phyloP scores from a whole-genome alignment of 1,139 yeast species.

The Blastobotrys capitulatus region DNA sequence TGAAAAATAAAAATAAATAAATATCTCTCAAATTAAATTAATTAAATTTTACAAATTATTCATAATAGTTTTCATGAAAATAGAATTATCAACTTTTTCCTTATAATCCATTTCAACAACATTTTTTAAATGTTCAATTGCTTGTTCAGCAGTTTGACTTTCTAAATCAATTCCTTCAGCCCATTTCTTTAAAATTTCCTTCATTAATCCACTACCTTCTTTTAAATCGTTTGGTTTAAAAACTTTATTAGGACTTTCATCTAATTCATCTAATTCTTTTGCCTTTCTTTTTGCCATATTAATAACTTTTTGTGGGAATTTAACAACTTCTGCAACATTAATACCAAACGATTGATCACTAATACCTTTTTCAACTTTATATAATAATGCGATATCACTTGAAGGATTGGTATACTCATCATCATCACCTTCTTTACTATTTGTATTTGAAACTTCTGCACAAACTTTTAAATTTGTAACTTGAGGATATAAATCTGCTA shows the following conservation, averaged over 20 bases:
- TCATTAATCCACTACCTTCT: constrained; percentile 52
- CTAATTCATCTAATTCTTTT: constrained; percentile 70
- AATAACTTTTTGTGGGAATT: constrained; percentile 82
- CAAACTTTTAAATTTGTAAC: constrained; percentile 86
- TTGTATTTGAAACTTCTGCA: constrained; percentile 65
- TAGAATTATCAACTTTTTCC: constrained; percentile 12
- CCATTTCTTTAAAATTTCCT: constrained; percentile 59
- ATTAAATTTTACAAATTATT: neutral
- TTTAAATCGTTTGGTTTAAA: constrained; percentile 47
- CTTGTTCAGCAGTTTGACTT: constrained; percentile 35
- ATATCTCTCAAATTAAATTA: neutral
- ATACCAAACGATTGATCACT: constrained; percentile 96
- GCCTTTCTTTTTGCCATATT: constrained; percentile 96
- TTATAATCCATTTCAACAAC: constrained; percentile 25
- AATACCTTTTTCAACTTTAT: constrained; percentile 87
- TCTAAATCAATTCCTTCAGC: constrained; percentile 43
- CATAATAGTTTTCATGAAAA: neutral
- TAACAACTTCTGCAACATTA: constrained; percentile 93
- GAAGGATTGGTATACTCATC: constrained; percentile 18
- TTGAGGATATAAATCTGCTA: constrained; percentile 54
- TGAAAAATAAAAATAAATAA: neutral
- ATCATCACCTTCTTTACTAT: constrained; percentile 17
- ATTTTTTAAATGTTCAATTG: constrained; percentile 38
- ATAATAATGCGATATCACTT: constrained; percentile 79
- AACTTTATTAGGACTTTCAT: constrained; percentile 28